Evolutionary conservation across 345 rosid genomes (phyloP), one percentile per base, ranked within the genome.

Genomic region (Pistacia vera): DNA sequence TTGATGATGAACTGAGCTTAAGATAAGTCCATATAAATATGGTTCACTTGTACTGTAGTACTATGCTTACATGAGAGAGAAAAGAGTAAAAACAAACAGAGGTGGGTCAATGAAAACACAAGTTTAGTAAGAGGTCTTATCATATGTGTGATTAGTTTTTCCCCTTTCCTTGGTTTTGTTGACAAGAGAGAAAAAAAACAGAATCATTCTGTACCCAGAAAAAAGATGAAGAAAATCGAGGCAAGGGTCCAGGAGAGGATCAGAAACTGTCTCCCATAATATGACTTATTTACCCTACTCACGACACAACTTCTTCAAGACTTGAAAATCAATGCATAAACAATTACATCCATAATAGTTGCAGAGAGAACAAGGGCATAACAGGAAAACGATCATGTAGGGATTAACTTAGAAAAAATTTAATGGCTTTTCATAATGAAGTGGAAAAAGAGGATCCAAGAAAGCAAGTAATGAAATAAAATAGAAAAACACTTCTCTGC

Each of bases 121-220:
- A 70, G 30, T 52, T 52, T 51, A 75, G 77, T 30, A 41, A 58
- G 72, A 33, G 49, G 79, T 52, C 73, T 33, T 28, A 63, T 80
- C 74, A 81, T 73, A 72, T 72, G 70, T 72, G 69, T 28, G 66
- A 62, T 7, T 0, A 36, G 12, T 68, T 80, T 48, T 60, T 18
- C 58, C 9, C 3, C 75, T 69, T 78, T 65, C 58, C 38, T 79
- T 75, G 73, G 8, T 75, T 75, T 80, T 57, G 79, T 78, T 70
- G 73, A 73, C 71, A 1, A n/a, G 52, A 67, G 70, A 70, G n/a
- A 16, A 30, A 51, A 25, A 20, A 68, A 58, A 80, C 79, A 67
- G 69, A 70, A 82, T 85, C 75, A 82, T 82, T 62, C n/a, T 74
- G 74, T 49, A 22, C 66, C 52, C 70, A 52, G 66, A 57, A 20